phyloP scores from a whole-genome alignment of 192 early-diverging fungal genomes.

The Coemansia sp. region DNA sequence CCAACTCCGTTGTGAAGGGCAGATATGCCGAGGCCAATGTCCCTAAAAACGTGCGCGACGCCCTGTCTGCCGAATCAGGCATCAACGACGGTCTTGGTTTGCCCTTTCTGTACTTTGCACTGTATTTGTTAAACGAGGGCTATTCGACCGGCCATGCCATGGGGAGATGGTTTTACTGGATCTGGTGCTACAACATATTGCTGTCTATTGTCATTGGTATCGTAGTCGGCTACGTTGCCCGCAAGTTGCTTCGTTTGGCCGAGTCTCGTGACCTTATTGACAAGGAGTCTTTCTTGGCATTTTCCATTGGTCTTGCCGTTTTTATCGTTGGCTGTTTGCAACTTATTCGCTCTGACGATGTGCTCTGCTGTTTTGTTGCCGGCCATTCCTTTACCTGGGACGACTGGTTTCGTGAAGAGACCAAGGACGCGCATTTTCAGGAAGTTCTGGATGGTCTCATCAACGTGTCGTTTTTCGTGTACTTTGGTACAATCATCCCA shows the following conservation, averaged over 20 bases:
- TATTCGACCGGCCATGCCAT: constrained; percentile 59
- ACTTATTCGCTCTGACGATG: constrained; percentile 67
- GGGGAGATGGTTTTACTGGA: constrained; percentile 75
- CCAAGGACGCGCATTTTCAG: constrained; percentile 83
- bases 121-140: constrained; percentile 61
- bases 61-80: constrained; percentile 76
- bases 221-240: constrained; percentile 66
- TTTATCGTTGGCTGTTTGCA: constrained; percentile 66
- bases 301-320: constrained; percentile 73
- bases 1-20: constrained; percentile 93
- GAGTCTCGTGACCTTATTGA: constrained; percentile 76
- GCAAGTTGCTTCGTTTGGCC: constrained; percentile 66
- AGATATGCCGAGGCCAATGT: constrained; percentile 90
- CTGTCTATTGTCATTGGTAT: constrained; percentile 71
- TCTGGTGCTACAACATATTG: constrained; percentile 79
- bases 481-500: constrained; percentile 76
- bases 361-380: constrained; percentile 73
- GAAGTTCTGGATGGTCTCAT: constrained; percentile 88
- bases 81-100: constrained; percentile 87
- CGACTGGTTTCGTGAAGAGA: constrained; percentile 85
- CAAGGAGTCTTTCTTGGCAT: constrained; percentile 83
- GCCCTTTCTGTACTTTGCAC: constrained; percentile 72
- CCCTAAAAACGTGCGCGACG: constrained; percentile 71
- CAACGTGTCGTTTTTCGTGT: constrained; percentile 87
- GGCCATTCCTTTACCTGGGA: constrained; percentile 86